Conservation (phyloP, 441 rosid species). For the Cnidoscolus chayamansa region DNA sequence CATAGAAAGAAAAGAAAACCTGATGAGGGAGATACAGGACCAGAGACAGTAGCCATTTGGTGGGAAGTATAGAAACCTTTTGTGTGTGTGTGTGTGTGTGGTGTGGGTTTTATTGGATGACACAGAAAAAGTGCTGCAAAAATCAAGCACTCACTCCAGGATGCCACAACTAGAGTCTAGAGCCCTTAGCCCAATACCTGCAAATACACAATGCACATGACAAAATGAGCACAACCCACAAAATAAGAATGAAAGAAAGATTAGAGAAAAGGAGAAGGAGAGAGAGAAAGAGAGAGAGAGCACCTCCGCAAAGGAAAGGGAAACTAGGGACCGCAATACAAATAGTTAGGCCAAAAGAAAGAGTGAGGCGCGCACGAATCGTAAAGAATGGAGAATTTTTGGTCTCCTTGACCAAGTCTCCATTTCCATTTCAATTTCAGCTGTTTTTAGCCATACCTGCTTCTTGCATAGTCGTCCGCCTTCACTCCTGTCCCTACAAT, state of each 20-base stretch:
- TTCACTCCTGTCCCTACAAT: neutral
- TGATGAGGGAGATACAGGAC: constrained; percentile 32
- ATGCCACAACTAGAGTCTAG: constrained; percentile 28
- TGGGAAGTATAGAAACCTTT: neutral
- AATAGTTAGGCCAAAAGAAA: constrained; percentile 26
- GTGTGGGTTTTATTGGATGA: constrained; percentile 15
- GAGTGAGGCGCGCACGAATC: constrained; percentile 26
- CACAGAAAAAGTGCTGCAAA: constrained; percentile 29
- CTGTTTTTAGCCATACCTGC: constrained; percentile 6
- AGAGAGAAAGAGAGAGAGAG: constrained; percentile 4
- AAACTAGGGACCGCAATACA: constrained; percentile 21
- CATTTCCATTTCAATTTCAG: neutral
- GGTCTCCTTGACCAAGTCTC: constrained; percentile 14
- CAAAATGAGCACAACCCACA: neutral
- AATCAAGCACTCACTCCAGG: constrained; percentile 33
- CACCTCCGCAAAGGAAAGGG: constrained; percentile 44
- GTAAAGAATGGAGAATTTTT: constrained; percentile 10
- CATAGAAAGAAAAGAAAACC: constrained; percentile 22
- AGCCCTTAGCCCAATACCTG: constrained; percentile 39
- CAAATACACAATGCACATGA: constrained; percentile 10
- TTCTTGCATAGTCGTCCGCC: neutral
- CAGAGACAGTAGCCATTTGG: constrained; percentile 41
- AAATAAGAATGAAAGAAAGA: neutral
- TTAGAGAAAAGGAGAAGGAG: neutral
- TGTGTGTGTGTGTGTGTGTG: too few relatives aligned